Evolutionary conservation across 345 rosid genomes (phyloP).

Genomic region (Rhodamnia rubescens): DNA sequence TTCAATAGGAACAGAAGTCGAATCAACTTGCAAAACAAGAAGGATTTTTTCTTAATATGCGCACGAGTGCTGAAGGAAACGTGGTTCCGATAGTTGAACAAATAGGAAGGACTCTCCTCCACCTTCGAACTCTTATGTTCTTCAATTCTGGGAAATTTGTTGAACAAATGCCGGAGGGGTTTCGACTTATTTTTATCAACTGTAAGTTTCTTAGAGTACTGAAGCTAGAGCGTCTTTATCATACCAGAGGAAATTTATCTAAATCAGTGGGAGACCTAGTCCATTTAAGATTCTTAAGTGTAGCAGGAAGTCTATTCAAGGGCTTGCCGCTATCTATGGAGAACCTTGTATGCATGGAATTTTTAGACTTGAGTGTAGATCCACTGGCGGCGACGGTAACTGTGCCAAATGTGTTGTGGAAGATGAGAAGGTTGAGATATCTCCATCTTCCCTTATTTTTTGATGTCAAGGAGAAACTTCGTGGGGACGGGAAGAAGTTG

Average conservation of each 20-base stretch:
- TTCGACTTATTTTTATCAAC: neutral
- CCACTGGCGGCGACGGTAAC: neutral
- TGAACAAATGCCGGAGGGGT: neutral
- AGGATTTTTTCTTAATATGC: neutral
- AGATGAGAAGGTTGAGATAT: neutral
- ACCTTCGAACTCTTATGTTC: constrained; percentile 22
- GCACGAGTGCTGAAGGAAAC: neutral
- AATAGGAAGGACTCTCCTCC: neutral
- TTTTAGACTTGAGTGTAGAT: constrained; percentile 1
- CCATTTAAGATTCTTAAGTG: neutral
- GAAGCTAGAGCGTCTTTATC: accelerated
- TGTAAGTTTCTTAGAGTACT: neutral
- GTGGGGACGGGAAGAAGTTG: too few species aligned
- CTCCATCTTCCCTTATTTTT: too few species aligned
- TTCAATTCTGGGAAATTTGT: neutral
- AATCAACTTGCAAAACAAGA: neutral
- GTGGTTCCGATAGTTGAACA: accelerated
- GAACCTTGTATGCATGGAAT: constrained; percentile 9
- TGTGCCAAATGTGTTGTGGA: constrained; percentile 14
- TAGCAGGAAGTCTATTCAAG: accelerated
- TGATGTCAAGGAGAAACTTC: too few species aligned
- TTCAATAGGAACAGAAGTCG: neutral
- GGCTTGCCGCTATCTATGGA: constrained; percentile 13
- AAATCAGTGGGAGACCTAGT: neutral
- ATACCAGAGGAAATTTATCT: neutral